A percentile compares a stretch with the other conserved stretches of the same genome.
These are phyloP conservation scores for Physcia stellaris DNA, from an alignment of 495 filamentous ascomycete genomes.

Conservation along the genomic window DNA sequence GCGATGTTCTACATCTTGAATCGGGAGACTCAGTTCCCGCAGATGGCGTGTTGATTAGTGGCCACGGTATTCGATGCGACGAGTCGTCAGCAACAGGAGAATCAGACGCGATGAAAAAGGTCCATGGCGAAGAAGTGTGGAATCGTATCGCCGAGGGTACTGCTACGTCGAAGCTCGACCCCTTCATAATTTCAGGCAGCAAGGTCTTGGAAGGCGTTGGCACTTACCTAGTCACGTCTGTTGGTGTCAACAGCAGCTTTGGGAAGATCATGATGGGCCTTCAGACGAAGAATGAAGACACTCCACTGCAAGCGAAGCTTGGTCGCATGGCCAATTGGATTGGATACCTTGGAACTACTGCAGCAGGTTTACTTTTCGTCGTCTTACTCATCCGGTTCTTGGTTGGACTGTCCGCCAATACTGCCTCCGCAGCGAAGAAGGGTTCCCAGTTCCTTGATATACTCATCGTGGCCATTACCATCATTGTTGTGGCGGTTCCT, in stretches of 20 bases:
- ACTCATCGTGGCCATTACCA: conserved; percentile 55
- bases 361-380: conserved; percentile 50
- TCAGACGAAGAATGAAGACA: conserved; percentile 46
- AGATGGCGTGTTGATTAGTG: conserved; percentile 48
- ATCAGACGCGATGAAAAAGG: conserved; percentile 56
- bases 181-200: conserved; percentile 49
- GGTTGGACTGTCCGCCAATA: conserved; percentile 35
- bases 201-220: conserved; percentile 55
- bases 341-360: conserved; percentile 37
- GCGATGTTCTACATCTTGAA: conserved; percentile 60
- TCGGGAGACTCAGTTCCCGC: conserved; percentile 57
- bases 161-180: conserved; percentile 44
- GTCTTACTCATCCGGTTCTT: conserved; percentile 48
- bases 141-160: conserved; percentile 39
- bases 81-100: conserved; percentile 59
- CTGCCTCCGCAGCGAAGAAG: conserved; percentile 36
- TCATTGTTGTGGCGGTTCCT: conserved; percentile 60
- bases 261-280: conserved; percentile 52
- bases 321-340: conserved; percentile 52
- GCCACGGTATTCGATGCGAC: conserved; percentile 52
- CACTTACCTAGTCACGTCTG: conserved; percentile 49
- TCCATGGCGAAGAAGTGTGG: conserved; percentile 42
- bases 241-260: conserved; percentile 48
- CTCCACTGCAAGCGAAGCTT: conserved; percentile 51
- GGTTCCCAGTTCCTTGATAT: conserved; percentile 52